A percentile compares a stretch with the other conserved stretches of the same genome.
phyloP scores from a whole-genome alignment of 306 rosid genomes.

The Comarum palustre region DNA sequence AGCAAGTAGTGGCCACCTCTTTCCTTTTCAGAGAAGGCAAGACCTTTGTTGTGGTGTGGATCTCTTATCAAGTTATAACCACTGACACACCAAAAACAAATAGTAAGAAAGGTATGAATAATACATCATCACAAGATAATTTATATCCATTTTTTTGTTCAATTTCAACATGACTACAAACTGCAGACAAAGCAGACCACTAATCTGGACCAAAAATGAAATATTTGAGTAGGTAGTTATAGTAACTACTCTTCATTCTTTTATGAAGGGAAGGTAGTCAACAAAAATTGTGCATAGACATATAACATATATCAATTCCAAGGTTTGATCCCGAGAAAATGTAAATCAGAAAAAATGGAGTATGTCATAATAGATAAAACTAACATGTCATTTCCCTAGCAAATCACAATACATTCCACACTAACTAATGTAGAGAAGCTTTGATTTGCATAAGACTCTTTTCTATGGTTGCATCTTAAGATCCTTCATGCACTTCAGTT shows the following conservation, averaged over 20 bases:
- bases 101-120: constrained; percentile 11
- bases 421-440: neutral
- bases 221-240: neutral
- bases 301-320: neutral
- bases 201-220: neutral
- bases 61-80: constrained; percentile 84
- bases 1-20: constrained; percentile 91
- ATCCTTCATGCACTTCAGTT: neutral
- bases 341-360: neutral
- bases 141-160: neutral
- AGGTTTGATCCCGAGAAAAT: neutral
- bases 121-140: neutral
- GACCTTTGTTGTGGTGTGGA: constrained; percentile 90
- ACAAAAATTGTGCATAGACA: neutral
- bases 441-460: neutral
- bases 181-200: neutral
- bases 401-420: neutral
- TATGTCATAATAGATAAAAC: neutral
- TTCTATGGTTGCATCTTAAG: neutral
- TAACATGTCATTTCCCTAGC: neutral
- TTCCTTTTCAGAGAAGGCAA: constrained; percentile 88
- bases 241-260: neutral
- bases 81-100: constrained; percentile 36
- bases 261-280: too few species aligned
- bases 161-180: neutral